These are phyloP conservation scores for Talaromyces sp. DNA, from an alignment of 2,329 filamentous ascomycete species.

Conservation along the genomic window DNA sequence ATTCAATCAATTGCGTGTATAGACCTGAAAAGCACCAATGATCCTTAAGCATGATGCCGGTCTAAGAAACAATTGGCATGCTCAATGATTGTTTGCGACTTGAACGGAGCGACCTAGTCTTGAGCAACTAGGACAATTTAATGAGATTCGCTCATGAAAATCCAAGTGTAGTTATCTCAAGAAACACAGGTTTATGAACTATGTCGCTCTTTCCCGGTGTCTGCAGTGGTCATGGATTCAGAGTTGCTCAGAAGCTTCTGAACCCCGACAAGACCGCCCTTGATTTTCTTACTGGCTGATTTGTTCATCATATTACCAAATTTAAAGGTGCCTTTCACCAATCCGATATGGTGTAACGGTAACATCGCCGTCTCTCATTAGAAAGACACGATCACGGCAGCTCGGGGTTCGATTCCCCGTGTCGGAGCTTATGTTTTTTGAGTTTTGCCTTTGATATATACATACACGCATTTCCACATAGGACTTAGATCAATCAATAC, in stretches of 20 bases:
- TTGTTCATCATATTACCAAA: background rate
- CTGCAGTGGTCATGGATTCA: background rate
- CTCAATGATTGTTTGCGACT: background rate
- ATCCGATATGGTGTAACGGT: constrained; percentile 7
- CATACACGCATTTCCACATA: no score
- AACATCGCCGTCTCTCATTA: constrained; percentile 8
- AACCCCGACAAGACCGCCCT: background rate
- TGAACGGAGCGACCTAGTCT: background rate
- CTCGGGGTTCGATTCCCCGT: constrained; percentile 7
- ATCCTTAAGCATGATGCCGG: background rate
- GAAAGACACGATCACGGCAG: constrained; percentile 7
- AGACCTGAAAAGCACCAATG: background rate
- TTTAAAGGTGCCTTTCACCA: background rate
- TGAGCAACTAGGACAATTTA: background rate
- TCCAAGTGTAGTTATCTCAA: background rate
- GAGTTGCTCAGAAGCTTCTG: background rate
- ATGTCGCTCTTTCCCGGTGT: background rate
- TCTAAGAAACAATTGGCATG: background rate
- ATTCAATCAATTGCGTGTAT: background rate
- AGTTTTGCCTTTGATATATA: background rate
- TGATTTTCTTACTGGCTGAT: background rate
- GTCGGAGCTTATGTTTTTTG: background rate
- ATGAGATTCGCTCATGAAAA: background rate
- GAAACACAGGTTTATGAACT: background rate
- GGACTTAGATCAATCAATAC: no score